phyloP scores from a whole-genome alignment of 2,329 filamentous ascomycete species.

The Tolypocladium nubicola region DNA sequence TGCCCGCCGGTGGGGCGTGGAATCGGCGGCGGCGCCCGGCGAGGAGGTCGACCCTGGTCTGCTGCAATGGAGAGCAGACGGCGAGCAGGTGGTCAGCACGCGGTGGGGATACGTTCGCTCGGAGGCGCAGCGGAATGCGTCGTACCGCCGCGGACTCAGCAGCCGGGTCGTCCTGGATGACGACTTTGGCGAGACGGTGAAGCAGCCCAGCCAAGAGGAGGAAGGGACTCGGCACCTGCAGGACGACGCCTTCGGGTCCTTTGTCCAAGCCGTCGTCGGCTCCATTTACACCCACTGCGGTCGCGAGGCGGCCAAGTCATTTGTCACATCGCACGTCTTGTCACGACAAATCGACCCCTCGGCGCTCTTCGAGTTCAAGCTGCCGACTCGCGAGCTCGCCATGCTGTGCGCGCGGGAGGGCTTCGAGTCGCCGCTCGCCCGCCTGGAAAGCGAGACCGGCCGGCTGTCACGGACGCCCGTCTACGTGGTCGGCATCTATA shows the following conservation, averaged over 20 bases:
- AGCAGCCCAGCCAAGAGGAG: conserved; percentile 11
- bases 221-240: conserved; percentile 56
- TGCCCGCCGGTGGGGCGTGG: conserved; percentile 82
- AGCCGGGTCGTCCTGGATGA: conserved; percentile 74
- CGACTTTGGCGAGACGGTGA: conserved; percentile 61
- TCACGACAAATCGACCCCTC: conserved; percentile 67
- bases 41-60: conserved; percentile 86
- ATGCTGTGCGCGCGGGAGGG: conserved; percentile 79
- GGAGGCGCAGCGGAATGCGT: conserved; percentile 33
- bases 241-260: conserved; percentile 59
- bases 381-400: conserved; percentile 74
- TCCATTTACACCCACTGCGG: conserved; percentile 81
- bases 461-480: conserved; percentile 76
- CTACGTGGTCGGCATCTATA: conserved; percentile 89
- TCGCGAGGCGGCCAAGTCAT: conserved; percentile 64
- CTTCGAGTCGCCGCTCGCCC: conserved; percentile 78
- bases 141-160: conserved; percentile 57
- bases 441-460: conserved; percentile 85
- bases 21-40: conserved; percentile 75
- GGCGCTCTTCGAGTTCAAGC: conserved; percentile 71
- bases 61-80: conserved; percentile 61
- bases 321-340: conserved; percentile 77
- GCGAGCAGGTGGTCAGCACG: conserved; percentile 32
- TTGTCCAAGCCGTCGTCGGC: conserved; percentile 76
- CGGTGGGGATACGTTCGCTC: conserved; percentile 42